phyloP scores from a whole-genome alignment of 352 stramenopile genomes.

The Peronospora farinosa region DNA sequence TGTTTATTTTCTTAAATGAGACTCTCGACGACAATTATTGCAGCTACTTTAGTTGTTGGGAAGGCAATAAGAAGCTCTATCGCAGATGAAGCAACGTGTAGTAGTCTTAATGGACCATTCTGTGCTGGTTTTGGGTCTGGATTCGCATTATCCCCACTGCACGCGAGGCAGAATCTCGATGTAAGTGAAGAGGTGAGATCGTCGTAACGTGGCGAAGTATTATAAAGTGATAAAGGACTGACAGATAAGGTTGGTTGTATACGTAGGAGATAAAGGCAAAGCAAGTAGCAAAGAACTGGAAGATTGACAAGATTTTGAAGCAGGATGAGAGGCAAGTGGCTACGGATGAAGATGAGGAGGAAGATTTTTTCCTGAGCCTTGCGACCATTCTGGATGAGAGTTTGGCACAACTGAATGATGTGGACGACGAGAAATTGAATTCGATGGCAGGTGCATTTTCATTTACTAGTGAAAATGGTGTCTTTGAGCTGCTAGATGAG shows the following conservation, averaged over 20 bases:
- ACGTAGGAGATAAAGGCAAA: slow-evolving; percentile 19
- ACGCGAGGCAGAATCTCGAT: slow-evolving; percentile 43
- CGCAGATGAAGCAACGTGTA: slow-evolving; percentile 27
- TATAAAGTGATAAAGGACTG: not conserved
- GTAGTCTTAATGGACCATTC: slow-evolving; percentile 66
- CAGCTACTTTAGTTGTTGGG: slow-evolving; percentile 7
- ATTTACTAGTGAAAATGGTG: slow-evolving; percentile 50
- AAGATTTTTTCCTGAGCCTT: slow-evolving; percentile 40
- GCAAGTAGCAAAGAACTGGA: slow-evolving; percentile 37
- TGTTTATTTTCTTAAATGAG: slow-evolving; percentile 4
- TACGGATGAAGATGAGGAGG: slow-evolving; percentile 14
- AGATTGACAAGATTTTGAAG: slow-evolving; percentile 61
- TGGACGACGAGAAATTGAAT: slow-evolving; percentile 34
- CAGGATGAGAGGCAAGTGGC: slow-evolving; percentile 50
- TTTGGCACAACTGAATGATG: slow-evolving; percentile 28
- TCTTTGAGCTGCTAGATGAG: slow-evolving; percentile 56
- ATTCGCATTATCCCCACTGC: slow-evolving; percentile 30
- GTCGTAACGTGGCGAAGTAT: not conserved
- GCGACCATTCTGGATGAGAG: slow-evolving; percentile 52
- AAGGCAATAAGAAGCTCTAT: not conserved
- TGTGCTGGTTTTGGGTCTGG: slow-evolving; percentile 27
- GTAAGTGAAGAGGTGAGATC: slow-evolving; percentile 33
- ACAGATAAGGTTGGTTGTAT: not conserved
- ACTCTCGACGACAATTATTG: slow-evolving; percentile 4
- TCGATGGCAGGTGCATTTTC: slow-evolving; percentile 46